Evolutionary conservation across 225 moss, liverwort and hornwort genomes (phyloP), one percentile per base, ranked within the genome.

Genomic region (Straminergon stramineum): DNA sequence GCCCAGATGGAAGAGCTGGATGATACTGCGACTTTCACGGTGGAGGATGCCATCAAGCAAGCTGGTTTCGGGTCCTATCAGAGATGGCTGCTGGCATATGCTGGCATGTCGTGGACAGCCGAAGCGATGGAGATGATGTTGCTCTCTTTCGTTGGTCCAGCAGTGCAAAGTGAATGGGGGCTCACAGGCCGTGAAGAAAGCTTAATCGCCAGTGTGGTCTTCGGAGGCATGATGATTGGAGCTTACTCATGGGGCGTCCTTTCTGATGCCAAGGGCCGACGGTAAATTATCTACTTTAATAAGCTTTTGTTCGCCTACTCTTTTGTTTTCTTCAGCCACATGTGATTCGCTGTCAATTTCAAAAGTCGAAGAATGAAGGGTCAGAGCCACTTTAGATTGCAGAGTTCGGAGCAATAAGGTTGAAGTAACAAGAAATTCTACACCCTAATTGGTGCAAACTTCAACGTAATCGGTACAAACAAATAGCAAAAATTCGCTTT

Each of bases 71-170:
- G 97, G 81, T 12, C 88, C 15, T 96, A 93, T 82, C 97, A 97
- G 87, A 84, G 88, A 69, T 96, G 93, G 92, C 91, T 97, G 88
- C 90, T 97, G 91, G 92, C 92, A 0, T 97, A 97, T 86, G 97
- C 96, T 41, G 97, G 97, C 79, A 97, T 97, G 97, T 95, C 97
- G 28, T 97, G 97, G 97, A 92, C 95, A 79, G 97, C 97, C 64
- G 97, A 97, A 81, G 97, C 97, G 32, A 97, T 97, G 97, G 97
- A 97, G 89, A 97, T 97, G 96, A 97, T 97, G 97, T 85, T 96
- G 86, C 96, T 97, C 74, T 97, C 97, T 32, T 97, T 97, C 91
- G 92, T 96, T 61, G 97, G 97, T 41, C 97, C 96, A 48, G 95
- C 97, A 70, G 94, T 97, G 68, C 90, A 96, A 92, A 88, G 45